These are phyloP conservation scores for Diplodia mutila DNA, from an alignment of 2,329 filamentous ascomycete species.

Conservation along the genomic window DNA sequence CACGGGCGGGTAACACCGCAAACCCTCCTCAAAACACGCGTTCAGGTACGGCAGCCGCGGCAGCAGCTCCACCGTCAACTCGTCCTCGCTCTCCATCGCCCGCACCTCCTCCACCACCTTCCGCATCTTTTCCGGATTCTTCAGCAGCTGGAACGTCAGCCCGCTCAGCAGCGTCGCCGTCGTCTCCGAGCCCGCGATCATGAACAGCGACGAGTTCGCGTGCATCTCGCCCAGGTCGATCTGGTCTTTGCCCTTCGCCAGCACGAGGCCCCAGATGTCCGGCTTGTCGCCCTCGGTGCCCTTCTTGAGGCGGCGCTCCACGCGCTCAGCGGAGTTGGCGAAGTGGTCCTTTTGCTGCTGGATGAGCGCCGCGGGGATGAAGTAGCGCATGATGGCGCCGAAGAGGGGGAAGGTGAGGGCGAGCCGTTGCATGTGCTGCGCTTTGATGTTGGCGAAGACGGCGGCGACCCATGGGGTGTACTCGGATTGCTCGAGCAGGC, in stretches of 20 bases:
- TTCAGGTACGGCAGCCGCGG: no score
- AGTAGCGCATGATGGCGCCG: not conserved
- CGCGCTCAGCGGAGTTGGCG: slow-evolving; percentile 10
- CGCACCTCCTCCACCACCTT: slow-evolving; percentile 29
- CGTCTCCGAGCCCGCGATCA: slow-evolving; percentile 40
- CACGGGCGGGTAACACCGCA: slow-evolving; percentile 47
- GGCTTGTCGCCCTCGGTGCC: slow-evolving; percentile 1
- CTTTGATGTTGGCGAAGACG: slow-evolving; percentile 35
- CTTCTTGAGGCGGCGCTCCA: slow-evolving; percentile 34
- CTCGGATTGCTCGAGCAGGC: slow-evolving; percentile 36
- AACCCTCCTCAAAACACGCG: no score
- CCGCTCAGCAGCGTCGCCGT: slow-evolving; percentile 40
- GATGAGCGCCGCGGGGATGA: not conserved
- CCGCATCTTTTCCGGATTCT: slow-evolving; percentile 33
- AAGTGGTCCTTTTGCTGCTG: not conserved
- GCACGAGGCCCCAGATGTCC: slow-evolving; percentile 49
- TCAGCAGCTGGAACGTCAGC: slow-evolving; percentile 36
- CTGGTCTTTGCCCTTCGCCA: slow-evolving; percentile 23
- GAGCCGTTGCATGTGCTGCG: not conserved
- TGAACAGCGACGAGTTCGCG: slow-evolving; percentile 26
- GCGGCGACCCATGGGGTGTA: slow-evolving; percentile 40
- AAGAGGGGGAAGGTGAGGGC: not conserved
- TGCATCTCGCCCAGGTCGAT: not conserved
- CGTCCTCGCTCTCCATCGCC: no score
- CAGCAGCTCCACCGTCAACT: no score